phyloP scores from a whole-genome alignment of 257 asterid species.

The Solanum dulcamara region DNA sequence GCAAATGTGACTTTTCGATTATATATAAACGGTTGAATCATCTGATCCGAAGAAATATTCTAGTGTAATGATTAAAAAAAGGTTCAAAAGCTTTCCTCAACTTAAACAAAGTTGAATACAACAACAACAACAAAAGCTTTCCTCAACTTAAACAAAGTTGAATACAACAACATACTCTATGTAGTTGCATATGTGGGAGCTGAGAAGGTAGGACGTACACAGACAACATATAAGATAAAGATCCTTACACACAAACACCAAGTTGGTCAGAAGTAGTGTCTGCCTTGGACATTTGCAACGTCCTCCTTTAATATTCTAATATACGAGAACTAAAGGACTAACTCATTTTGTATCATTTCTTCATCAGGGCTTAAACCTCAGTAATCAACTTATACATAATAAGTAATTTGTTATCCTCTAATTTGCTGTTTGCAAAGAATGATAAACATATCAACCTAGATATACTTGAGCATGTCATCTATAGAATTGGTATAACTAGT shows the following conservation, averaged over 20 bases:
- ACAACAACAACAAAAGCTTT: no score
- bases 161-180: no score
- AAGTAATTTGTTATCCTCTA: neutral
- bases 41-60: neutral
- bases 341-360: neutral
- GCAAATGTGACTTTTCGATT: neutral
- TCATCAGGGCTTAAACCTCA: neutral
- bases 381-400: neutral
- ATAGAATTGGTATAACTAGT: conserved; percentile 7
- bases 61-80: neutral
- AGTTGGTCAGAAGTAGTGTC: neutral
- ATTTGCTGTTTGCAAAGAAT: neutral
- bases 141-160: no score
- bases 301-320: neutral
- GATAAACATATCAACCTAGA: neutral
- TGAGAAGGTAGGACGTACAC: no score
- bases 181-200: neutral
- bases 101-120: neutral
- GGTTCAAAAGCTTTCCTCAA: neutral
- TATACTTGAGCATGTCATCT: conserved; percentile 30
- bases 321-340: neutral
- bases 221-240: neutral
- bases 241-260: neutral
- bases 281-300: neutral
- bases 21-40: neutral